Conservation (phyloP, 2,329 filamentous ascomycete genomes). For the Clathrospora elynae region DNA sequence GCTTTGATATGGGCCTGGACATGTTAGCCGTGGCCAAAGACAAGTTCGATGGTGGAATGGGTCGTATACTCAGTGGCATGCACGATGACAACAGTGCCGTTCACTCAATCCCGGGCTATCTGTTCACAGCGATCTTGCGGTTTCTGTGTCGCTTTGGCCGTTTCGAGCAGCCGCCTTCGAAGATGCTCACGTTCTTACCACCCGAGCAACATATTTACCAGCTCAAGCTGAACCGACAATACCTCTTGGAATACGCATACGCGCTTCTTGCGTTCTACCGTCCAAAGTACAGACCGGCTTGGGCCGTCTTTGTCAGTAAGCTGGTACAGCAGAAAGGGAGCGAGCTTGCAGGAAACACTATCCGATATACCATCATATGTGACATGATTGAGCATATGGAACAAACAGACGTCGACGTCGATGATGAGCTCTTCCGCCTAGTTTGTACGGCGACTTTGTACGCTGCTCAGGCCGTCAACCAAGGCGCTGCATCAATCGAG, state of each 20-base stretch:
- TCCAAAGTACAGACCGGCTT: conserved; percentile 36
- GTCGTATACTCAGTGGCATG: conserved; percentile 28
- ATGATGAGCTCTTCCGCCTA: conserved; percentile 37
- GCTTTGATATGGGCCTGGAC: conserved; percentile 26
- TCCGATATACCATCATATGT: conserved; percentile 33
- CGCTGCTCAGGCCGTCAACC: conserved; percentile 31
- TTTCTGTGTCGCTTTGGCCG: conserved; percentile 41
- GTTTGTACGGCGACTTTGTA: conserved; percentile 43
- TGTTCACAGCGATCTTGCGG: conserved; percentile 37
- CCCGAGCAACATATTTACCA: conserved; percentile 23
- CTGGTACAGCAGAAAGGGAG: conserved; percentile 18
- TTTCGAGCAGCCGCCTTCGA: conserved; percentile 15
- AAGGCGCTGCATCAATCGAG: conserved; percentile 10
- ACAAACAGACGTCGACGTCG: conserved; percentile 40
- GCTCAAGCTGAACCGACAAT: conserved; percentile 27
- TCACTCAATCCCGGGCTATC: conserved; percentile 27
- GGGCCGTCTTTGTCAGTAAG: conserved; percentile 37
- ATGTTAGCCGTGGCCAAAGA: conserved; percentile 26
- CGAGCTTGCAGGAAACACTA: conserved; percentile 5
- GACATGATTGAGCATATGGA: conserved; percentile 35
- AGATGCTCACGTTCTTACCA: conserved; percentile 10
- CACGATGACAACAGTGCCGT: conserved; percentile 13
- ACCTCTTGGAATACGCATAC: conserved; percentile 40
- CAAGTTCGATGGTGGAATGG: conserved; percentile 28
- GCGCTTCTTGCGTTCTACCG: conserved; percentile 30